Evolutionary conservation across 2,329 filamentous ascomycete species (phyloP), one percentile per base, ranked within the genome.

Genomic region (Fusarium albosuccineum): DNA sequence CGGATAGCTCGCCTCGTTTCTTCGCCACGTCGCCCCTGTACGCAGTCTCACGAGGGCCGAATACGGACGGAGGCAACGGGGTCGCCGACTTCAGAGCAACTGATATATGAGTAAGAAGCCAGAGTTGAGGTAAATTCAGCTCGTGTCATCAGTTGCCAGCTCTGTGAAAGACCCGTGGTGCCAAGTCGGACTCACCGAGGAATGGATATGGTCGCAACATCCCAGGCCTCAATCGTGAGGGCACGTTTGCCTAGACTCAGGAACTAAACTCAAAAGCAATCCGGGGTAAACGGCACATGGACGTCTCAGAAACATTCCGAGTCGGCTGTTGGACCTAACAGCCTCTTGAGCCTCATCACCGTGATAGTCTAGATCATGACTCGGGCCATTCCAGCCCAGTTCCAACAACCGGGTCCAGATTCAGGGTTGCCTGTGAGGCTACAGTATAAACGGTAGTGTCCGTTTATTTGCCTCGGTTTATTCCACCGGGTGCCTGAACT

Each of bases 341-440:
- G 14, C 26, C 16, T 17, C 16, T 55, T 39, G 26, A 33, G 42
- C 30, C 52, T 60, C 44, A 44, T 37, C 8, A 3, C 13, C 7
- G 36, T 8, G 33, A 52, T 39, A 44, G 60, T 55, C 27, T 6
- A 13, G 16, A 22, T 27, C 40, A 60, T 65, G 62, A 60, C 55
- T 60, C 37, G 33, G 33, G 30, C 17, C 60, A 64, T 65, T 60
- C 51, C 60, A 57, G 6, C 8, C 9, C 16, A 22, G 8, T 37
- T 27, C 45, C 54, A 50, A 52, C 30, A 27, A 41, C 26, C n/a
- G 30, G 60, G 50, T 49, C 17, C 40, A 54, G 37, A 22, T 37
- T 36, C 9, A 26, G 27, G n/a, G 27, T 13, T 42, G 13, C 17
- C 26, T 22, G 16, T 49, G 9, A 11, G 22, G 14, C 17, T 22